A percentile compares a stretch with the other conserved stretches of the same genome.
Evolutionary conservation across 2,329 filamentous ascomycete genomes (phyloP).

Genomic region (Sporothrix sp.): DNA sequence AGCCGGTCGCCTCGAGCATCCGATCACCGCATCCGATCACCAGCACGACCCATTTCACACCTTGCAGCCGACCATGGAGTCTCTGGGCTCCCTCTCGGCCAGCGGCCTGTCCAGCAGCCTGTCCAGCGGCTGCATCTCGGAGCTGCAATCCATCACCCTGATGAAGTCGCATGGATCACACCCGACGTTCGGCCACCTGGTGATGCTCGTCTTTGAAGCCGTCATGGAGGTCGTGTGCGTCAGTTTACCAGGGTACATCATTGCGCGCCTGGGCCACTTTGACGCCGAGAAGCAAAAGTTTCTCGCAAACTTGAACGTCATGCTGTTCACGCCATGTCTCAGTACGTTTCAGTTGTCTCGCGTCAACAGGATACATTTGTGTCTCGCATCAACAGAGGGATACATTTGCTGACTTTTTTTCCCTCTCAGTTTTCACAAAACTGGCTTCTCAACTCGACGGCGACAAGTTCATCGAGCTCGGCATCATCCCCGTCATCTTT

Average conservation of each 20-base stretch:
- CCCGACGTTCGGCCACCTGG: conserved; percentile 58
- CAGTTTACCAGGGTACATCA: conserved; percentile 84
- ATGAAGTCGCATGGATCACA: conserved; percentile 42
- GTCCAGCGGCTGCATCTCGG: conserved; percentile 9
- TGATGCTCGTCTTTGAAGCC: conserved; percentile 83
- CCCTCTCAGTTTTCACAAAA: conserved; percentile 78
- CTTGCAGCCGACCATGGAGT: conserved; percentile 2
- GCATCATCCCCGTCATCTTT: conserved; percentile 93
- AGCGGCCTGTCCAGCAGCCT: neutral
- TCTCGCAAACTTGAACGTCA: conserved; percentile 89
- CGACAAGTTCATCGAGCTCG: conserved; percentile 79
- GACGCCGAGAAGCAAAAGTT: conserved; percentile 95
- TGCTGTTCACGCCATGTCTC: conserved; percentile 91
- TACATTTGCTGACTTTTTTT: neutral
- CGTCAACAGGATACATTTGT: too few relatives aligned
- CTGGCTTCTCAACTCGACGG: conserved; percentile 88
- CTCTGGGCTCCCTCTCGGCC: neutral
- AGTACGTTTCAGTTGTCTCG: conserved; percentile 58
- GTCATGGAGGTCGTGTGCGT: conserved; percentile 94
- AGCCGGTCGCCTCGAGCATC: neutral
- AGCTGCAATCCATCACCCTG: conserved; percentile 27
- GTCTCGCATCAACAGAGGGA: too few relatives aligned
- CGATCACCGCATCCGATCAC: neutral
- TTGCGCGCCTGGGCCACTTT: conserved; percentile 84
- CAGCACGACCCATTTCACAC: neutral